phyloP scores from a whole-genome alignment of 306 rosid species.

The Lathyrus tuberosus region DNA sequence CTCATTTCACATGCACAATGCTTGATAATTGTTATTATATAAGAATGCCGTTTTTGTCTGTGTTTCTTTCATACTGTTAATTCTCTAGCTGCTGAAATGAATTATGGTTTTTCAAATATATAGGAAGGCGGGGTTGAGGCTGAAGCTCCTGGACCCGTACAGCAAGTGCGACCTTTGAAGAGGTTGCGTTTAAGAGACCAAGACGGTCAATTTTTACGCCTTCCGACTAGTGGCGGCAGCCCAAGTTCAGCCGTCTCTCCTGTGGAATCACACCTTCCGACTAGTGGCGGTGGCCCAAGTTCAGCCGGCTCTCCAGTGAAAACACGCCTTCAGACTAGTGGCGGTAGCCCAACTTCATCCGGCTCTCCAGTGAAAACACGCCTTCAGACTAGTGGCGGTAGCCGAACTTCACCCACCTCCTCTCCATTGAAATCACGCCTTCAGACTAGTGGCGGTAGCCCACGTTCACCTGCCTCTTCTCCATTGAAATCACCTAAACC shows the following conservation, averaged over 20 bases:
- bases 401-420: constrained; percentile 32
- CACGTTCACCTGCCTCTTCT: constrained; percentile 33
- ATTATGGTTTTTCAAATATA: constrained; percentile 35
- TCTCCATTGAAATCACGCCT: not conserved
- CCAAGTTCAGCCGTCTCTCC: constrained; percentile 37
- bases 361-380: constrained; percentile 43
- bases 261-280: constrained; percentile 37
- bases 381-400: not conserved
- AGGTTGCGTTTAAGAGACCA: constrained; percentile 73
- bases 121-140: constrained; percentile 49
- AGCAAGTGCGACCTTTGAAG: constrained; percentile 71
- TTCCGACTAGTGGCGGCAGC: constrained; percentile 34
- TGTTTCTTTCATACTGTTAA: constrained; percentile 11
- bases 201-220: constrained; percentile 47
- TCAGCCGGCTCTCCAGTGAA: constrained; percentile 22
- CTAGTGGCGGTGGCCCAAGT: constrained; percentile 30
- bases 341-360: constrained; percentile 36
- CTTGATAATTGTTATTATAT: constrained; percentile 15
- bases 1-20: constrained; percentile 37
- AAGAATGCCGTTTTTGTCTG: constrained; percentile 25
- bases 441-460: too few species aligned
- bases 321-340: constrained; percentile 37
- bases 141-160: constrained; percentile 46
- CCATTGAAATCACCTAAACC: constrained; percentile 54
- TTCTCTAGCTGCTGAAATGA: constrained; percentile 39